Evolutionary conservation across 441 rosid genomes (phyloP), one percentile per base, ranked within the genome.

Genomic region (Theobroma grandiflorum): DNA sequence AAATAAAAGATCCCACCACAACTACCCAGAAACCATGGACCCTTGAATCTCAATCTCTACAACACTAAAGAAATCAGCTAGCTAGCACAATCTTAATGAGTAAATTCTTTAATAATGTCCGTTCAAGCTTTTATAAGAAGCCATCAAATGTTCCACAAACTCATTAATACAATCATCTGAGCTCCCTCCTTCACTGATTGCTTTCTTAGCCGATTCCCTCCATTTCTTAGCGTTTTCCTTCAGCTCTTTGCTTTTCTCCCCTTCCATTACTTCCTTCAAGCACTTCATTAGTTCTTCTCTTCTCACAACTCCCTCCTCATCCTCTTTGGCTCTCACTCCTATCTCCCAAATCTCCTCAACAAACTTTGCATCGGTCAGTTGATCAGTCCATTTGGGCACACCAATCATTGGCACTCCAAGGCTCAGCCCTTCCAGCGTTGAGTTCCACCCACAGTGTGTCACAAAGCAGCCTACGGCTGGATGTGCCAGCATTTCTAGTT

Each of bases 381-480:
- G 95, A 62, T 91, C 95, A 0, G 87, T 69, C 90, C 90, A 89
- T n/a, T 85, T 86, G 1, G 92, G 93, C 65, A 91, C 59, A 11
- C 86, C 88, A 31, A 88, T 79, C 88, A 91, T 87, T 0, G 92
- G 93, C 43, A 91, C 87, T 0, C 91, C 91, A 0, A 86, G 83
- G 87, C 90, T 85, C 15, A 90, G 83, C 65, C 86, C 91, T 83
- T 90, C 93, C 1, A 87, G 81, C 9, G 88, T 88, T 2, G 93
- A 88, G 84, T 90, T 90, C 90, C 93, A 90, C 49, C 93, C 93
- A 7, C 93, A 86, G 74, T 89, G 95, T 2, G 90, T 85, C 79
- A 88, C 81, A 15, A 91, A 91, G 76, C 92, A 85, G 4, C 92
- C 90, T 0, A 81, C 58, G 12, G 88, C 83, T 49, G 18, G 26